A percentile compares a stretch with the other conserved stretches of the same genome.
phyloP scores from a whole-genome alignment of 768 basidiomycete genomes.

The Crepidotus variabilis region DNA sequence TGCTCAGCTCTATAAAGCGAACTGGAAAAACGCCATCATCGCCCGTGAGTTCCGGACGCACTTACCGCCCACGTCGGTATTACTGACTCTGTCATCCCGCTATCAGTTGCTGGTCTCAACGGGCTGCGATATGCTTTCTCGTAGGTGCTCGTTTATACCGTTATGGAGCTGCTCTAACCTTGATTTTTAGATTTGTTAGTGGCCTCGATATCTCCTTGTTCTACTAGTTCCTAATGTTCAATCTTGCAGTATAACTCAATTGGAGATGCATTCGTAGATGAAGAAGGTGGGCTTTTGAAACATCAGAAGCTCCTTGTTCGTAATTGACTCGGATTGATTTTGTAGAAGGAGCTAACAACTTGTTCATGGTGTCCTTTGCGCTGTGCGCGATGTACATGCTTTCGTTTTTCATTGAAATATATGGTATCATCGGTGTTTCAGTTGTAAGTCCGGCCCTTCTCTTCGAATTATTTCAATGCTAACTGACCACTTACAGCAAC shows the following conservation, averaged over 20 bases:
- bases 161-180: not conserved
- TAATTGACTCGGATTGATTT: not conserved
- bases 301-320: not conserved
- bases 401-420: constrained; percentile 26
- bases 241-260: constrained; percentile 27
- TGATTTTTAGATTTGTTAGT: constrained; percentile 22
- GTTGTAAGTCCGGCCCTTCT: constrained; percentile 16
- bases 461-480: not conserved
- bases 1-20: constrained; percentile 32
- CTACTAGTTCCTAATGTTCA: not conserved
- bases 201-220: not conserved
- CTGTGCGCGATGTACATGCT: constrained; percentile 33
- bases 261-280: constrained; percentile 32
- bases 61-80: not conserved
- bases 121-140: constrained; percentile 32
- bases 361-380: constrained; percentile 32
- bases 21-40: constrained; percentile 39
- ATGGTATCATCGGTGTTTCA: constrained; percentile 27
- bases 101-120: constrained; percentile 35
- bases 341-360: constrained; percentile 23
- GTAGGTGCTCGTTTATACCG: constrained; percentile 21
- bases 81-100: not conserved
- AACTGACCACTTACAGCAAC: constrained; percentile 17
- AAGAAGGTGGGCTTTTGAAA: constrained; percentile 17
- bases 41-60: constrained; percentile 22